Evolutionary conservation across 768 basidiomycete genomes (phyloP), one percentile per base, ranked within the genome.

Genomic region (Sporobolomyces roseus): DNA sequence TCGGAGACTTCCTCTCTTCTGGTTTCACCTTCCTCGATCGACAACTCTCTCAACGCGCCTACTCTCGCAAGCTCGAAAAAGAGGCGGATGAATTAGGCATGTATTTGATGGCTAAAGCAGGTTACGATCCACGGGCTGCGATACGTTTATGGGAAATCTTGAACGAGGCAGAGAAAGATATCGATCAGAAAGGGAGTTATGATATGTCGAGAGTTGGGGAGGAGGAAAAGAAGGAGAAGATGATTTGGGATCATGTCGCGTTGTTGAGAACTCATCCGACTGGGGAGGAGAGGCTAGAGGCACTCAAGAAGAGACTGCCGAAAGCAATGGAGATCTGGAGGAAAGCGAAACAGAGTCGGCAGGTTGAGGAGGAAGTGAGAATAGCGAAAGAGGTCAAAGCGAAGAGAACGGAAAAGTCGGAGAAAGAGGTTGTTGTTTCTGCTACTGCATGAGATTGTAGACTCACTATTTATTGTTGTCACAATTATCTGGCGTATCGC

Each of bases 31-130:
- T 79, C 74, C 50, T 81, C 45, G 79, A 81, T 55, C 77, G 81
- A 49, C 74, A 79, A 29, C 77, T 82, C 0, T 80, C 80, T 2
- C 74, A 78, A 58, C 68, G 80, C 41, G 80, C 81, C 17, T 82
- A 79, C 71, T 80, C 80, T 27, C 70, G 81, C 27, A 81, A 82
- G 71, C 74, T 82, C 25, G 81, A 82, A 70, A 76, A 76, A 69
- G 81, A 82, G 70, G 81, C 81, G 2, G 81, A 82, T 63, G 66
- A 76, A 16, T 77, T 82, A 3, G 81, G 81, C 4, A 65, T 82
- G 19, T 74, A 81, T 78, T 75, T 81, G 62, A 81, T 82, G 81
- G 80, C 81, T 2, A 74, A 72, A 29, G 81, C 81, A n/a, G 80
- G 81, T 27, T 82, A 80, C 63, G 77, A 82, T 62, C 81, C 81